Evolutionary conservation across 192 early-diverging fungal species (phyloP), one percentile per base, ranked within the genome.

Genomic region (Podila epigama): DNA sequence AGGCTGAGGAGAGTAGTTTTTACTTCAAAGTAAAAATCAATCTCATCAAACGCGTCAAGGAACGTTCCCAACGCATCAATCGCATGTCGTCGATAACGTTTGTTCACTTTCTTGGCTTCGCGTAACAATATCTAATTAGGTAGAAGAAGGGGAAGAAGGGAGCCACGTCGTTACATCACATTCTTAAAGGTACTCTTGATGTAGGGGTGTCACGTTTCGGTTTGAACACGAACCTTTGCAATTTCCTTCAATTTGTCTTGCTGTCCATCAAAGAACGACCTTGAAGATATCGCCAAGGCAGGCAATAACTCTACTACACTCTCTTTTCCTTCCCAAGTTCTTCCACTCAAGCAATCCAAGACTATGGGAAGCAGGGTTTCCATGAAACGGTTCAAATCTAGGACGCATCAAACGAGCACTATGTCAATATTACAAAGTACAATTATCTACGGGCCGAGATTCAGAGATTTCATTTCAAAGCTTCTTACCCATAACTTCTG

Each of bases 321-420:
- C 58, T 95, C 93, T 70, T 96, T 96, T 37, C 94, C 94, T 4
- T 87, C 88, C 93, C 93, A 96, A 1, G 91, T 91, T 39, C 94
- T 70, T 6, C 92, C 90, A 0, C 83, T 66, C 0, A 96, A 73
- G 0, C 86, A 83, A 36, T 89, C 80, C 5, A 88, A 59, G 54
- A 95, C 69, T 36, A 93, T 32, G n/a, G 86, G 84, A 25, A 96
- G 56, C 12, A 91, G 59, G 15, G 56, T 58, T 4, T 81, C 71
- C 60, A 89, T 81, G 48, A 83, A 53, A 10, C 65, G 42, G 13
- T 66, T 81, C 41, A 92, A 66, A 2, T 75, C 78, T 54, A 81
- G 29, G 18, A 57, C 39, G 27, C 31, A 18, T 12, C 55, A 31
- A 50, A 7, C 42, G 6, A 18, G 4, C 0, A 22, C 20, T 25